Evolutionary conservation across 192 early-diverging fungal species (phyloP), one percentile per base, ranked within the genome.

Genomic region (Backusella westeae): DNA sequence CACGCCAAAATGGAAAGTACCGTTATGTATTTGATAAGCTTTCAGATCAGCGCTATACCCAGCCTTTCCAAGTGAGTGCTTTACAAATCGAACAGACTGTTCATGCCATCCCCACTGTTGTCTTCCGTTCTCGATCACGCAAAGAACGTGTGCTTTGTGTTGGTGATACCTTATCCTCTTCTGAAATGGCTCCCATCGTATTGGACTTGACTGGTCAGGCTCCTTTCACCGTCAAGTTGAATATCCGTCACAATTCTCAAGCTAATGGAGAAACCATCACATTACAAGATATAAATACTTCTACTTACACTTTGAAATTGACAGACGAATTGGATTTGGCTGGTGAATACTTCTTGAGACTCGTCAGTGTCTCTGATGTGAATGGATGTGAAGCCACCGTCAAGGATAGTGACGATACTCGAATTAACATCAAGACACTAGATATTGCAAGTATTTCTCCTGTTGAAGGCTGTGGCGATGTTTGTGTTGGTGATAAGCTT

Each of bases 401-500:
- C 10, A 59, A 72, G 21, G 71, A 74, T 1, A 59, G 29, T 17
- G 67, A 76, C 9, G 65, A 70, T n/a, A 35, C 82, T 3, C 36
- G 38, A 17, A 32, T 75, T 3, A 17, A 19, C 4, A 72, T 83
- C 34, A 29, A 75, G 14, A 79, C 82, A 29, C 69, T 80, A 5
- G 82, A 80, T 49, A 80, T 80, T 35, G 72, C 78, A 17, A 75
- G 76, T 6, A 83, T 83, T 36, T 69, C 79, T 26, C 78, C 79
- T 15, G 12, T 69, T 21, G 78, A 78, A 26, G 26, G 26, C 6
- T 77, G 78, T 38, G 12, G 19, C 23, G 70, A 81, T 72, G 74
- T 85, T 67, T 86, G 85, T 49, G 85, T 86, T 74, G 85, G 85
- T 29, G 85, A 81, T 73, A 65, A 66, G 8, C 10, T 83, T 12